Evolutionary conservation across 192 early-diverging fungal genomes (phyloP).

Genomic region (Spizellomyces punctatus): DNA sequence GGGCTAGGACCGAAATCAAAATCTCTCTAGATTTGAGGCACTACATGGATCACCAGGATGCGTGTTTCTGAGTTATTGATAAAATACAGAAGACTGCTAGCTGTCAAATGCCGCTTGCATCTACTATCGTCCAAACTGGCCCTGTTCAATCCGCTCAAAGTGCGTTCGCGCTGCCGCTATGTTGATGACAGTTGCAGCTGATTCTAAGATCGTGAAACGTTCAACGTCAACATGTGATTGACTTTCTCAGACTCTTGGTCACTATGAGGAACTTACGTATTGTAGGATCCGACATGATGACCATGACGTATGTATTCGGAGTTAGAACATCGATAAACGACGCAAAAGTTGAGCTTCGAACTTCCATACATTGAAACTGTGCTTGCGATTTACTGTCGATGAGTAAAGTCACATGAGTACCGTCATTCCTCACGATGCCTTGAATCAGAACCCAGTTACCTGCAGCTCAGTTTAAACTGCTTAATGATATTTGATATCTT

Average conservation of each 20-base stretch:
- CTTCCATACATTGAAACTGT: constrained; percentile 86
- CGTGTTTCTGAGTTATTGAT: too few species aligned
- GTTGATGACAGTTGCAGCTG: constrained; percentile 79
- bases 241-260: neutral
- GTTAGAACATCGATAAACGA: constrained; percentile 83
- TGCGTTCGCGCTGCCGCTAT: constrained; percentile 78
- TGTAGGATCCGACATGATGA: constrained; percentile 78
- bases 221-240: neutral
- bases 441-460: constrained; percentile 11
- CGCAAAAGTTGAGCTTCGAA: constrained; percentile 71
- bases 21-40: neutral
- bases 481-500: constrained; percentile 92
- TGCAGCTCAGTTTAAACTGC: constrained; percentile 78
- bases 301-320: constrained; percentile 85
- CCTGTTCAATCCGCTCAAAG: constrained; percentile 76
- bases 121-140: constrained; percentile 15
- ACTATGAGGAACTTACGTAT: constrained; percentile 65
- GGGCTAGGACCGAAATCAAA: neutral
- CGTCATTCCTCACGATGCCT: neutral
- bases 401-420: neutral
- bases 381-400: constrained; percentile 69
- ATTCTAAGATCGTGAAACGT: constrained; percentile 54
- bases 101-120: too few species aligned
- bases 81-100: too few species aligned
- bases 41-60: neutral